A percentile compares a stretch with the other conserved stretches of the same genome.
phyloP scores from a whole-genome alignment of 2,329 filamentous ascomycete genomes.

The Neopestalotiopsis rosae region DNA sequence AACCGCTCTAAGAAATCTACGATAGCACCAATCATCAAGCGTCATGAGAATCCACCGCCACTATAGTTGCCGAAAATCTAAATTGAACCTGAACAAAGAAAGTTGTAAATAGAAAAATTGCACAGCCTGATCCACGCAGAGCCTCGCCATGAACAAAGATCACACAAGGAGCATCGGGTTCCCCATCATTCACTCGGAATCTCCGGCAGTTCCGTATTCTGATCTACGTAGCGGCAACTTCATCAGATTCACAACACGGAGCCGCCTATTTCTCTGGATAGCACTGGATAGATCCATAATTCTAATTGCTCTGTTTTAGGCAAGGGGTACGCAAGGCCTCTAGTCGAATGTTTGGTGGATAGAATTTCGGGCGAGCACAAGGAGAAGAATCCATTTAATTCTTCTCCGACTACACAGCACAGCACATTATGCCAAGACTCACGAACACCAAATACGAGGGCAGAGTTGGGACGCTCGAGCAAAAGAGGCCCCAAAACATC shows the following conservation, averaged over 20 bases:
- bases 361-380: background rate
- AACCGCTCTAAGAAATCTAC: background rate
- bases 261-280: background rate
- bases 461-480: background rate
- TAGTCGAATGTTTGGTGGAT: background rate
- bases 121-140: background rate
- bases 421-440: background rate
- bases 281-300: background rate
- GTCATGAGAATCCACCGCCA: background rate
- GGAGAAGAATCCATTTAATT: background rate
- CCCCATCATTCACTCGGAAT: background rate
- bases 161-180: background rate
- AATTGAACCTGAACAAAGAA: background rate
- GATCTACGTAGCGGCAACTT: background rate
- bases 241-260: background rate
- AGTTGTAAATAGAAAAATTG: background rate
- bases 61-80: background rate
- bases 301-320: background rate
- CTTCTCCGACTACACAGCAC: background rate
- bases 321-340: background rate
- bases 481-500: background rate
- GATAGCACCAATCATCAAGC: constrained; percentile 1
- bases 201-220: background rate
- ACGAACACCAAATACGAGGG: background rate
- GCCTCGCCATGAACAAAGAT: background rate